Percentiles rank a stretch among this genome's conserved stretches.
Conservation (phyloP, 257 asterid species). For the Rehmannia glutinosa region DNA sequence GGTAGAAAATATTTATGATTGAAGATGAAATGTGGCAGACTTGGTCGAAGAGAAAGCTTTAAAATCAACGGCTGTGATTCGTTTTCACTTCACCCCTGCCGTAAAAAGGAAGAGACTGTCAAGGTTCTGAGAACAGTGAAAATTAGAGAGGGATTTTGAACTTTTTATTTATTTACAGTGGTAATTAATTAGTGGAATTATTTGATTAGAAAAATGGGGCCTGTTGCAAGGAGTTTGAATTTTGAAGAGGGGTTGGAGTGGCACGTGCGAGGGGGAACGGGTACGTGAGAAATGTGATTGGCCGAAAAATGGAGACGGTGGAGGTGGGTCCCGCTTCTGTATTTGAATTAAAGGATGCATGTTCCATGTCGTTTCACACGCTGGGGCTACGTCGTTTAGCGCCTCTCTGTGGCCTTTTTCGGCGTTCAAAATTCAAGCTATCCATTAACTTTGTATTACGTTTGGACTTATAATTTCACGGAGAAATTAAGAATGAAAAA, state of each 20-base stretch:
- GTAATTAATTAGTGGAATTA: constrained; percentile 13
- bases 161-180: constrained; percentile 4
- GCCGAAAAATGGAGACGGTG: constrained; percentile 8
- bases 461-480: no score
- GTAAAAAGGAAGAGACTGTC: neutral
- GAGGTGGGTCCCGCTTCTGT: constrained; percentile 17
- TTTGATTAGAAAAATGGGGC: constrained; percentile 6
- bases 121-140: neutral
- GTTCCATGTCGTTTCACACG: constrained; percentile 24
- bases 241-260: constrained; percentile 18
- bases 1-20: neutral
- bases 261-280: constrained; percentile 13
- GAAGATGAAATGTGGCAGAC: constrained; percentile 29
- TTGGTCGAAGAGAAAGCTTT: constrained; percentile 23
- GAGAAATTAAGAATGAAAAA: no score
- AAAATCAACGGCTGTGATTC: constrained; percentile 34
- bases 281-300: constrained; percentile 11
- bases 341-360: constrained; percentile 15
- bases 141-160: neutral
- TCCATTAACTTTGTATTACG: no score
- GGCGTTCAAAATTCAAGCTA: neutral
- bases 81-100: constrained; percentile 7
- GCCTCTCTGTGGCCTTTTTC: neutral
- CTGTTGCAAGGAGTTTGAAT: constrained; percentile 42
- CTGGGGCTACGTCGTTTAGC: constrained; percentile 34